These are phyloP conservation scores for Cryptococcus sp. DNA, from an alignment of 1,284 basidiomycete species.

Conservation along the genomic window DNA sequence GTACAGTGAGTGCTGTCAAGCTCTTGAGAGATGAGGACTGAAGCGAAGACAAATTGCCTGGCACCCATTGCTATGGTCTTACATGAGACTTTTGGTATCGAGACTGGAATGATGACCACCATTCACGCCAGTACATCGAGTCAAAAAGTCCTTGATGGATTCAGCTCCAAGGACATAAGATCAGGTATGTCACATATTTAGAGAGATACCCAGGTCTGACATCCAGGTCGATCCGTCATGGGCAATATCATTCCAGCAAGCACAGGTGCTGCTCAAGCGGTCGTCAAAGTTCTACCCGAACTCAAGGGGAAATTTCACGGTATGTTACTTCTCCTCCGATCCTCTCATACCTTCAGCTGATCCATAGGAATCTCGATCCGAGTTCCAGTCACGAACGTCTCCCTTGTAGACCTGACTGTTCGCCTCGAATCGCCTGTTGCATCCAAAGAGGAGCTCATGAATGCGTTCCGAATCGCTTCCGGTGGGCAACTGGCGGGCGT, in stretches of 20 bases:
- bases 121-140: slow-evolving; percentile 48
- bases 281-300: slow-evolving; percentile 48
- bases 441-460: slow-evolving; percentile 43
- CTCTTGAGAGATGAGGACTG: not conserved
- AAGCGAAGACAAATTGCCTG: slow-evolving; percentile 46
- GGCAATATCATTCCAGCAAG: slow-evolving; percentile 48
- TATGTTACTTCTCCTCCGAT: slow-evolving; percentile 9
- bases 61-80: slow-evolving; percentile 48
- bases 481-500: slow-evolving; percentile 29
- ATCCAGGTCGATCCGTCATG: slow-evolving; percentile 38
- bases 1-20: slow-evolving; percentile 37
- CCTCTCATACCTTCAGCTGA: not conserved
- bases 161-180: slow-evolving; percentile 46
- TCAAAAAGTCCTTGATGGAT: slow-evolving; percentile 49
- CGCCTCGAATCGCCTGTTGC: slow-evolving; percentile 36
- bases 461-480: slow-evolving; percentile 42
- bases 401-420: slow-evolving; percentile 49
- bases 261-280: slow-evolving; percentile 48
- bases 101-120: slow-evolving; percentile 50
- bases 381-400: slow-evolving; percentile 49
- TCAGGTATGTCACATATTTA: slow-evolving; percentile 24
- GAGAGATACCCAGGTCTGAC: not conserved
- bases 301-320: slow-evolving; percentile 49
- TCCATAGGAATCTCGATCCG: slow-evolving; percentile 45
- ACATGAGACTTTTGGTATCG: slow-evolving; percentile 45